These are phyloP conservation scores for Penicillium sp. DNA, from an alignment of 2,329 filamentous ascomycete species.

Conservation along the genomic window DNA sequence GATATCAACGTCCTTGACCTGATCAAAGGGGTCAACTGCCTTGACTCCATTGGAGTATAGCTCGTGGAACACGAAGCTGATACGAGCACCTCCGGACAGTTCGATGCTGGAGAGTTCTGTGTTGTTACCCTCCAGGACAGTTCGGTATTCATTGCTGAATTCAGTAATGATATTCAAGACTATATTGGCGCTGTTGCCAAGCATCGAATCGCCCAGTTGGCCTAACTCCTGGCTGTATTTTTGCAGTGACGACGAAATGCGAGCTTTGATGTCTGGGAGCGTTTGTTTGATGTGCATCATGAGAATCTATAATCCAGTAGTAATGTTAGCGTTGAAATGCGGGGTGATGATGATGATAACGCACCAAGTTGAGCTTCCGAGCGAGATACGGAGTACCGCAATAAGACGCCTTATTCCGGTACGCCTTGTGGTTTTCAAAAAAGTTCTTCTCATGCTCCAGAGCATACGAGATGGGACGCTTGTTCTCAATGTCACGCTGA, in stretches of 20 bases:
- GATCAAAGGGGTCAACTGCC: conserved; percentile 94
- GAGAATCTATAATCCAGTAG: conserved; percentile 60
- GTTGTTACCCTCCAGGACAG: conserved; percentile 93
- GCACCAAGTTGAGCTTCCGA: conserved; percentile 83
- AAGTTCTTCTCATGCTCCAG: conserved; percentile 94
- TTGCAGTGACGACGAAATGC: conserved; percentile 87
- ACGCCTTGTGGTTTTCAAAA: conserved; percentile 98
- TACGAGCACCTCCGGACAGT: conserved; percentile 92
- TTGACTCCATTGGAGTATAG: conserved; percentile 97
- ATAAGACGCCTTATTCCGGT: conserved; percentile 97
- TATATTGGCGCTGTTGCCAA: conserved; percentile 94
- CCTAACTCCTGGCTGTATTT: conserved; percentile 84
- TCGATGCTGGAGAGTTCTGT: conserved; percentile 92
- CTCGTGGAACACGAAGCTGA: conserved; percentile 99
- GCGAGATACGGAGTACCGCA: conserved; percentile 97
- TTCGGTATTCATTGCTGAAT: conserved; percentile 96
- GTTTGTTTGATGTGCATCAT: conserved; percentile 99
- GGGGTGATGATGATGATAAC: conserved; percentile 14
- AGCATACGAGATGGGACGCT: conserved; percentile 85
- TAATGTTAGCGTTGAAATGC: background rate
- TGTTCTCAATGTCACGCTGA: conserved; percentile 97
- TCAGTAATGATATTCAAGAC: conserved; percentile 98
- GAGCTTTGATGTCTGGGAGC: conserved; percentile 94
- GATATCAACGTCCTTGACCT: conserved; percentile 96
- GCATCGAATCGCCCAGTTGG: conserved; percentile 84